phyloP scores from a whole-genome alignment of 257 asterid species.

The Schizonepeta tenuifolia region DNA sequence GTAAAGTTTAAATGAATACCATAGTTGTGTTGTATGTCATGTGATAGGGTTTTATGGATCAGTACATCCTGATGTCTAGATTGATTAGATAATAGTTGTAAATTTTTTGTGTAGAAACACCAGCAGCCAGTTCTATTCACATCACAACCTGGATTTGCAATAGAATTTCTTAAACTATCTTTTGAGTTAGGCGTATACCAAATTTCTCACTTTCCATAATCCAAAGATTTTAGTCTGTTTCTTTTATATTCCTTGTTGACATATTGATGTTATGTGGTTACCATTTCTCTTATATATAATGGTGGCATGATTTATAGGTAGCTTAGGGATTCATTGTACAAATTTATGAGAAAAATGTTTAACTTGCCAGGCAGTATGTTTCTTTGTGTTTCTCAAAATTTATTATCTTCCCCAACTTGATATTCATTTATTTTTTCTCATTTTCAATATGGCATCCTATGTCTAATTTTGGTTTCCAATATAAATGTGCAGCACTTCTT shows the following conservation, averaged over 20 bases:
- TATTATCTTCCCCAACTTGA: conserved; percentile 11
- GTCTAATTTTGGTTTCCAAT: conserved; percentile 28
- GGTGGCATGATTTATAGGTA: conserved; percentile 8
- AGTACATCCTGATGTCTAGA: neutral
- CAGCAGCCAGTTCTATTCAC: neutral
- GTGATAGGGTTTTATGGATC: conserved; percentile 6
- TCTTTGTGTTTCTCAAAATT: neutral
- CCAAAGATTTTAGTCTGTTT: neutral
- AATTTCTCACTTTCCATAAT: neutral
- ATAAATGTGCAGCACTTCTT: conserved; percentile 61
- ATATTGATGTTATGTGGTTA: neutral
- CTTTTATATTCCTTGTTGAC: neutral
- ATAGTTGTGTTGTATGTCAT: neutral
- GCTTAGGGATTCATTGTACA: neutral
- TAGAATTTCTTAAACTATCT: neutral
- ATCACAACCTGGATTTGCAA: conserved; percentile 5
- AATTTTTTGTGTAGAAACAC: neutral
- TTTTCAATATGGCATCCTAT: neutral
- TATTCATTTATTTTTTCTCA: conserved; percentile 13
- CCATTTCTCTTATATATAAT: no score
- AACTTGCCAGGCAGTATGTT: neutral
- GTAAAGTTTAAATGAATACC: neutral
- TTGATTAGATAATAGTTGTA: neutral
- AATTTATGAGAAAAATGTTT: neutral
- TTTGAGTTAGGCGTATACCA: neutral